Evolutionary conservation across 108 stramenopile genomes (phyloP), one percentile per base, ranked within the genome.

Genomic region (Parietichytrium sp.): DNA sequence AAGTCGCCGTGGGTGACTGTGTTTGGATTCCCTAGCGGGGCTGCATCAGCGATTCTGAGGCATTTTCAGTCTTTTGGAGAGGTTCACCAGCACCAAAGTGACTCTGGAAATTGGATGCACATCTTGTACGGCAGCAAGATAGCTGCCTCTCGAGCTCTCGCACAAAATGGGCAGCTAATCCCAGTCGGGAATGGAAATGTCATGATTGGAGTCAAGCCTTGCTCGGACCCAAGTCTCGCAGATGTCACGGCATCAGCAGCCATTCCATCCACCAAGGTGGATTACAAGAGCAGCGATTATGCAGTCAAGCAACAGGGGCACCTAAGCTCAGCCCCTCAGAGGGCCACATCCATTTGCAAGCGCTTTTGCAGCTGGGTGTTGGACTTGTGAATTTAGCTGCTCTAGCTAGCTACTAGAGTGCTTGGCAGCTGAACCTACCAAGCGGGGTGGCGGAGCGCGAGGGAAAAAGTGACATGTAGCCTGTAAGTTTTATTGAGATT

Each of bases 321-420:
- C 10, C 33, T 72, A 1, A 33, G 45, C 38, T 42, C 38, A 13
- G 61, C 61, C 8, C 61, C 61, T 6, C 36, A 25, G 20, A 33
- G 61, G 15, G 61, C 61, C 33, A 72, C n/a, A 42, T 72, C 61
- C 10, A 25, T 72, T 6, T 72, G 61, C 61, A 72, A 72, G 33
- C 61, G 61, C 61, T 72, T 72, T 25, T 72, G 61, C 38, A n/a
- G 38, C 33, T 72, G 61, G 61, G 61, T 72, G 36, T 42, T 72
- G 38, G 61, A 72, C 42, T 33, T 72, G 61, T 72, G 20, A 72
- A 45, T 20, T 55, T n/a, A n/a, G n/a, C n/a, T n/a, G n/a, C n/a
- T n/a, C n/a, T n/a, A n/a, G n/a, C n/a, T n/a, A n/a, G n/a, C n/a
- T n/a, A n/a, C n/a, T n/a, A n/a, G n/a, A n/a, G n/a, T n/a, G n/a